Evolutionary conservation across 495 filamentous ascomycete genomes (phyloP), one percentile per base, ranked within the genome.

Genomic region (Penicillium canariense): DNA sequence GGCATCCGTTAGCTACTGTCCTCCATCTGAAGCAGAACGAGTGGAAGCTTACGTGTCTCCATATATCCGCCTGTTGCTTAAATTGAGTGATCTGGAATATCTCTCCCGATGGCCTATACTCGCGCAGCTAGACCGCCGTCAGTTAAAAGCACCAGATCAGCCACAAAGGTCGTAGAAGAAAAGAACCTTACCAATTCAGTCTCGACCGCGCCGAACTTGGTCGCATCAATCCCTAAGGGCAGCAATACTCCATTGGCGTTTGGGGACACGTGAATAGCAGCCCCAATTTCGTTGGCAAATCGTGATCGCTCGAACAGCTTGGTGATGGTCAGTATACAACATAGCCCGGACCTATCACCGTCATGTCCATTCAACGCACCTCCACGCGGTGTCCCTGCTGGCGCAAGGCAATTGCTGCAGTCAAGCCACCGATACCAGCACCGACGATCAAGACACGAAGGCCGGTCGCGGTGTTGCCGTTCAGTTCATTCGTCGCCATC

Each of bases 371-470:
- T 0, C n/a, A 38, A 30, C 32, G 2, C 40, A 82, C 74, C 39
- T 73, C 61, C 22, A 84, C 80, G n/a, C 72, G 39, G 56, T 84
- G 83, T 10, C 82, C 82, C 40, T 78, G 68, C 25, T 76, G 69
- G 17, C 80, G 71, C 11, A 86, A 59, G 8, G 71, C 79, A 56
- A 84, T 77, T 0, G 82, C 81, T 12, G 81, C 75, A 1, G 74
- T 67, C 25, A 84, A 59, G 7, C 82, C 81, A 11, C 79, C 79
- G 18, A 84, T 84, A 0, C 83, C 81, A 14, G 77, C 81, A 12
- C 81, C 82, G n/a, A 80, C 74, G 20, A 84, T 80, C 54, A 74
- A 52, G 45, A 83, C 62, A n/a, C 56, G 63, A 15, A 72, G 60
- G 20, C 67, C 65, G 6, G 43, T 25, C 23, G 57, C 46, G 31